Evolutionary conservation across 208 protist genomes (phyloP).

Genomic region (Lotmaria passim): DNA sequence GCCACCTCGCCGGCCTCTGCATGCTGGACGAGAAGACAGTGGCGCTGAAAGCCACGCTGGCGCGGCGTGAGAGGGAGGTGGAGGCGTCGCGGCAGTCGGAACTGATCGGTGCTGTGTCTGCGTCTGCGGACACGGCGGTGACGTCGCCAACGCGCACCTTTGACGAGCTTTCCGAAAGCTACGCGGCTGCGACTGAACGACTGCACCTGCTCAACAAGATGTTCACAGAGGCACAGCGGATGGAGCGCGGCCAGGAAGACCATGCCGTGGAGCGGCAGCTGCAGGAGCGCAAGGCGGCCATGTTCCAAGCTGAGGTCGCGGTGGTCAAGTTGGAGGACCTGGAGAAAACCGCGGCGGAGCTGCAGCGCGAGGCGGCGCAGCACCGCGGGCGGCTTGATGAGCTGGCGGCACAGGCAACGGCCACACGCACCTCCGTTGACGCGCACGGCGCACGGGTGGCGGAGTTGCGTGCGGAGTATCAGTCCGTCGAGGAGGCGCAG

Average conservation of each 20-base stretch:
- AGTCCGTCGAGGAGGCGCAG: constrained; percentile 14
- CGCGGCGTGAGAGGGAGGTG: constrained; percentile 26
- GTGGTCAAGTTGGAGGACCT: constrained; percentile 51
- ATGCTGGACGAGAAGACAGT: constrained; percentile 29
- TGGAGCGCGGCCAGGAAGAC: constrained; percentile 50
- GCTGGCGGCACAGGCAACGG: constrained; percentile 30
- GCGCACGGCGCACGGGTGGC: constrained; percentile 18
- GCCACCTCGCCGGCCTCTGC: constrained; percentile 22
- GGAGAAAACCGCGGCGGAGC: constrained; percentile 28
- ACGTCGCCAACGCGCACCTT: constrained; percentile 25
- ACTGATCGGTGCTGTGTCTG: neutral
- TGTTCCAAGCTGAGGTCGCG: constrained; percentile 49
- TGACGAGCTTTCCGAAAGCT: constrained; percentile 57
- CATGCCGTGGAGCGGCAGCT: constrained; percentile 35
- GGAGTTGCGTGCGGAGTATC: constrained; percentile 13
- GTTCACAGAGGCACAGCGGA: constrained; percentile 61
- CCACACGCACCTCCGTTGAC: constrained; percentile 22
- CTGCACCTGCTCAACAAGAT: constrained; percentile 61
- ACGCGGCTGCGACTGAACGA: constrained; percentile 51
- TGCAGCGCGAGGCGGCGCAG: constrained; percentile 32
- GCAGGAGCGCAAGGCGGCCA: constrained; percentile 37
- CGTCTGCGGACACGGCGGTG: neutral
- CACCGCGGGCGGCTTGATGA: constrained; percentile 42
- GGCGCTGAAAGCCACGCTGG: constrained; percentile 26
- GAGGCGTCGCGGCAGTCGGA: constrained; percentile 6